Evolutionary conservation across 805 yeast species (phyloP).

Genomic region (Metschnikowia dekortorum): DNA sequence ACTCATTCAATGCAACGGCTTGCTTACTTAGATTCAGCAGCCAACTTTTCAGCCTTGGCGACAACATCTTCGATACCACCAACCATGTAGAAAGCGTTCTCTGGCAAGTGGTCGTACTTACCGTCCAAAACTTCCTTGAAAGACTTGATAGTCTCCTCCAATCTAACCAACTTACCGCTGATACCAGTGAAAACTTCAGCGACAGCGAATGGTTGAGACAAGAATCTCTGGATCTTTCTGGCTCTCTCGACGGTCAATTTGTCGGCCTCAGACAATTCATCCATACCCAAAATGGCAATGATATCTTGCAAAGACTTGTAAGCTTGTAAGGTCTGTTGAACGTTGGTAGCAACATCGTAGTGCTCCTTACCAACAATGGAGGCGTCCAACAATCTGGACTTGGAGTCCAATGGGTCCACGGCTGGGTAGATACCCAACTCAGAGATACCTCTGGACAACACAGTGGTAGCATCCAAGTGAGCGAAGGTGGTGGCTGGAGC

Average conservation of each 20-base stretch:
- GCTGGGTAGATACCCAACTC: conserved; percentile 99
- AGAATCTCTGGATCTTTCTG: conserved; percentile 99
- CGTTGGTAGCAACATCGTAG: conserved; percentile 89
- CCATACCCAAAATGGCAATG: conserved; percentile 99
- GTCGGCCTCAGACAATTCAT: conserved; percentile 97
- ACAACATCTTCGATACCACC: conserved; percentile 99
- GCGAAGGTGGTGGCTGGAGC: conserved; percentile 99
- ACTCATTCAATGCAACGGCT: conserved; percentile 20
- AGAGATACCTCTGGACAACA: conserved; percentile 98
- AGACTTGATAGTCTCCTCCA: conserved; percentile 89
- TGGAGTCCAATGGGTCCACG: conserved; percentile 99
- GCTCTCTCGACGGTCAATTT: conserved; percentile 99
- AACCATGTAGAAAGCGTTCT: conserved; percentile 99
- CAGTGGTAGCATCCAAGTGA: conserved; percentile 99
- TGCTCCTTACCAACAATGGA: conserved; percentile 98
- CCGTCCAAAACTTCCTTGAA: conserved; percentile 97
- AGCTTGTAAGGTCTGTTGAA: conserved; percentile 98
- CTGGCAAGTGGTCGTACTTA: conserved; percentile 98
- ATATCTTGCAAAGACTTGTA: conserved; percentile 99
- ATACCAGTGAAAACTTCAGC: conserved; percentile 99
- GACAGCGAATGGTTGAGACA: conserved; percentile 99
- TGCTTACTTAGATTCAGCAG: conserved; percentile 77
- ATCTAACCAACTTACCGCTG: conserved; percentile 94
- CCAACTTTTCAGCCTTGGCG: conserved; percentile 98
- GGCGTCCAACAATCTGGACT: conserved; percentile 96